Base-by-base conservation (phyloP, 2,329 filamentous ascomycete species). In the Plectosphaerella cucumerina region DNA sequence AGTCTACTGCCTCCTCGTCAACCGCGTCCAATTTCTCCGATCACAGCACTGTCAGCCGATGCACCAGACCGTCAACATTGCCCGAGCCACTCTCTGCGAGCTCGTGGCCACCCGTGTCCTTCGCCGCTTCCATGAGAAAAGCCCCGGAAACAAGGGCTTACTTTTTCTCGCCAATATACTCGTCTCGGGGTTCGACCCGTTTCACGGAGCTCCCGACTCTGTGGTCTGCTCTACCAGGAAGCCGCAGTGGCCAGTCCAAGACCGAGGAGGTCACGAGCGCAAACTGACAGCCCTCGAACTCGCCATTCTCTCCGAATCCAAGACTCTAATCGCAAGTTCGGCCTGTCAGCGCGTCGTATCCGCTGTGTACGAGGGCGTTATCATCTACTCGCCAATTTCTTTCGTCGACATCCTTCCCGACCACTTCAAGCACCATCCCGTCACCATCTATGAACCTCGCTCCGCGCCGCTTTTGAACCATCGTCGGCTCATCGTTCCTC, bases 401-500 rank as follows among this genome's bases (percentile, higher is more conserved):
- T 87, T 87, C 57, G 78, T 89, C 60, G 86, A 89, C 61, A 87
- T 90, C 49, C 73, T 90, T 2, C 86, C 86, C 0, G 86, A 89
- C 61, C 82, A 86, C 60, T 89, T 89, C 70, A 87, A 89, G 63
- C 77, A 84, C 59, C 82, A 84, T 47, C 84, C 84, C 1, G 85
- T 89, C 42, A 83, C 83, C 4, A 70, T 89, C 1, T 89, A 89
- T 62, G 81, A 88, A 59, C 85, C 86, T 4, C 70, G 82, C 17
- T 78, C 80, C 52, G 84, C 84, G 4, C 82, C 83, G 3, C 62
- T 87, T 5, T 72, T 90, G 15, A 89, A 89, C 56, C 86, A 90
- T 57, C 86, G 86, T 59, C 83, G 86, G 2, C 74, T 89, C 14
- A 85, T 87, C 57, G 86, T 89, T 1, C 86, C 86, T 0, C 75